Evolutionary conservation across 345 rosid species (phyloP), one percentile per base, ranked within the genome.

Genomic region (Acer negundo): DNA sequence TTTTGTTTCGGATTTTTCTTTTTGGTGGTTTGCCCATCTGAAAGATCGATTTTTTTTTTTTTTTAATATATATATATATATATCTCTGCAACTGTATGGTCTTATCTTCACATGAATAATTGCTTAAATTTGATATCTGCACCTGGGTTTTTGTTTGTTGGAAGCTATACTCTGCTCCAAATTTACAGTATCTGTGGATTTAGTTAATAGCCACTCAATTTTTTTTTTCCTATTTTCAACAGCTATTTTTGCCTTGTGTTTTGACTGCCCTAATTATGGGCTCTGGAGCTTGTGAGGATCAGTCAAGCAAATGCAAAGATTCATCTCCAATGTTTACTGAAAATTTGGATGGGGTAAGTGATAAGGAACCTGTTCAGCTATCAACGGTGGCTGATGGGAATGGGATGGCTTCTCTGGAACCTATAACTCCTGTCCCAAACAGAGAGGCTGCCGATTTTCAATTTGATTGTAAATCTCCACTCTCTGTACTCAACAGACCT

Each of bases 361-460:
- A 63, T 35, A 44, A 76, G 55, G 76, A 58, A 16, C 62, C 61
- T 73, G 62, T 40, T 72, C 76, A 80, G n/a, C n/a, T 56, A 20
- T 65, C 75, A 15, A 24, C 46, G 4, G 17, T 63, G 44, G 40
- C 68, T 3, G 56, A 26, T 26, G 38, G 38, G 38, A 35, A 40
- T 24, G 38, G 70, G 23, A 55, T 23, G 22, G 72, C 58, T 67
- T 73, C 81, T 71, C 78, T 81, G 7, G 82, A 71, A 16, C 88
- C 88, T 19, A 72, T 70, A 5, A 90, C 90, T 67, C 90, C 85
- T 22, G 88, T 82, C 70, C 40, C 78, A 1, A 69, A 51, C 58
- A 81, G 86, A 78, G 89, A 88, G 80, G 80, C 63, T 42, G 84
- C 87, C 64, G 88, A 87, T 67, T 61, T 73, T 46, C 75, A 78